Base-by-base conservation (phyloP, 2,329 filamentous ascomycete genomes). In the Hymenoscyphus occultus region DNA sequence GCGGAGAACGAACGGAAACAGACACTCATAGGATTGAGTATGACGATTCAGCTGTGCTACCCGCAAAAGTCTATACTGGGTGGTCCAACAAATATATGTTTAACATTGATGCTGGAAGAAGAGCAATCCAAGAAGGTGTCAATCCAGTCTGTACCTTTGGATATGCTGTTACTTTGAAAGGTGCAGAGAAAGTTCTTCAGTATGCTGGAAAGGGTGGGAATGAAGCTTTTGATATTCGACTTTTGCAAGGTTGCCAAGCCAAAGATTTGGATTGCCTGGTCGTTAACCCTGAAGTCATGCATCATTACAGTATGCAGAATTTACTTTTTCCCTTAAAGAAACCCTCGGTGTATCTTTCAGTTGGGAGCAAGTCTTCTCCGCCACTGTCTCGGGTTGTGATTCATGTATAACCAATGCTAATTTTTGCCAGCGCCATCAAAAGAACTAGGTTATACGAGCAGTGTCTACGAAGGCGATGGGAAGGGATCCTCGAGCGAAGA, bases 1-100 rank as follows among this genome's bases (percentile, higher is more conserved):
- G 78, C 64, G 75, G 68, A 0, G 69, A 68, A 31, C 72, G 71
- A 64, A 71, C 68, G 48, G 71, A 70, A 7, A 62, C 65, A 39
- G 70, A 73, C 10, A 61, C 59, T 1, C 59, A 42, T 28, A 10
- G 59, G 12, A 61, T 61, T 31, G 59, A 61, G 22, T 61, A 51
- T 28, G 45, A 22, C 9, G 74, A 77, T 42, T 35, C 63, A n/a
- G 73, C 71, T 3, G 71, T 74, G 4, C 70, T 71, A 14, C 72
- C 73, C 0, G 67, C 64, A 56, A 54, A 63, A 56, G 65, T 5
- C 64, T 67, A 51, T n/a, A 67, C 3, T 60, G 62, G 62, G 35
- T 70, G 22, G 59, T 39, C 56, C 3, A 59, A 51, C 39, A 63
- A 63, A n/a, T 61, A 54, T 22, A 61, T 48, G 59, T 61, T 54